Percentiles rank a stretch among this genome's conserved stretches.
Conservation (phyloP, 2,329 filamentous ascomycete genomes). For the Colletotrichum liriopes region DNA sequence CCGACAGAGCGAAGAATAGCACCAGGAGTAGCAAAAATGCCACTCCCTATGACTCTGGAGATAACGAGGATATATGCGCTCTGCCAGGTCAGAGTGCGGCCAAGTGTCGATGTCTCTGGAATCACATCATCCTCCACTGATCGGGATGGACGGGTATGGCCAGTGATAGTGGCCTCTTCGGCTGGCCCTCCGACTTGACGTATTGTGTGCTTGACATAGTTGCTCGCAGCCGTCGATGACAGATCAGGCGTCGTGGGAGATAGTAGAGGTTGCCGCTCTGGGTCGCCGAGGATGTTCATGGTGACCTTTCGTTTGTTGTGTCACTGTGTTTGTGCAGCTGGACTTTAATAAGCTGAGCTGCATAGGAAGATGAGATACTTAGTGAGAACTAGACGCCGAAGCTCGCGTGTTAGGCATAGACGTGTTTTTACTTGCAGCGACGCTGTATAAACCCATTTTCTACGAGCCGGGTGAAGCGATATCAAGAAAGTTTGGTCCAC, state of each 20-base stretch:
- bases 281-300: conserved; percentile 1
- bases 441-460: neutral
- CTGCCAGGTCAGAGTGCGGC: conserved; percentile 73
- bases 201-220: neutral
- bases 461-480: neutral
- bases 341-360: too few relatives aligned
- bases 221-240: neutral
- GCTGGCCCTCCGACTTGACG: neutral
- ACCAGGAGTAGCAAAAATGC: conserved; percentile 81
- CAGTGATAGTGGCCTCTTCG: neutral
- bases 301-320: neutral
- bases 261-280: conserved; percentile 25
- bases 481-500: neutral
- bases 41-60: conserved; percentile 78
- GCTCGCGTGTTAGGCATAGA: neutral
- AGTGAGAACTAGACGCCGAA: neutral
- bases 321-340: neutral
- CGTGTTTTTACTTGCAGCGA: too few relatives aligned
- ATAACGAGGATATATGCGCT: conserved; percentile 79
- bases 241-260: neutral
- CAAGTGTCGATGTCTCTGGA: conserved; percentile 71
- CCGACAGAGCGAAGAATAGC: conserved; percentile 77
- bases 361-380: too few relatives aligned
- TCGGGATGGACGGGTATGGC: conserved; percentile 34
- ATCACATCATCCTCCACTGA: conserved; percentile 71